These are phyloP conservation scores for Oryza punctata DNA, from an alignment of 176 grass and related monocot genomes.

Conservation along the genomic window DNA sequence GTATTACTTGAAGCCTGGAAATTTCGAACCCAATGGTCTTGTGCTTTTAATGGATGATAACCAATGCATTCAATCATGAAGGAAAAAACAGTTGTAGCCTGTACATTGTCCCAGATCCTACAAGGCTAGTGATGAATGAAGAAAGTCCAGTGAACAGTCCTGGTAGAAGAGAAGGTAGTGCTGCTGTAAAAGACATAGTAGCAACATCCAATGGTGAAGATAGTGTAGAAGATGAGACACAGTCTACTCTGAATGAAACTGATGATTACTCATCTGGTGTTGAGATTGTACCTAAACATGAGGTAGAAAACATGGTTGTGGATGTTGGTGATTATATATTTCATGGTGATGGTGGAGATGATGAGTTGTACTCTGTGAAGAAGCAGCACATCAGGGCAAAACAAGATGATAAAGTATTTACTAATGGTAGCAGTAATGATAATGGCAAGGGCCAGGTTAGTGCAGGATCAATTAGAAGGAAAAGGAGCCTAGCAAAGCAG, in stretches of 20 bases:
- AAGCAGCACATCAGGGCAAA: not conserved
- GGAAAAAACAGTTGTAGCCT: not conserved
- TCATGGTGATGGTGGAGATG: conserved; percentile 20
- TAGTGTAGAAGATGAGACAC: not conserved
- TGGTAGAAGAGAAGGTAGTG: not conserved
- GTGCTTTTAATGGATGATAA: not conserved
- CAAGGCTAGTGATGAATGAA: not conserved
- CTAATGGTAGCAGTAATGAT: not conserved
- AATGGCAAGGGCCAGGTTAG: not conserved
- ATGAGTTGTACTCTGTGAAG: not conserved
- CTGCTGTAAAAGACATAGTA: too few species aligned
- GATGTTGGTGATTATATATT: not conserved
- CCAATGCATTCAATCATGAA: not conserved
- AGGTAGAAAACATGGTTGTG: not conserved
- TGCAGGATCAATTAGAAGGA: not conserved
- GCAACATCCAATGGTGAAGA: too few species aligned
- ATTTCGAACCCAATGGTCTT: not conserved
- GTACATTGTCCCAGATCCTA: not conserved
- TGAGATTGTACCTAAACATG: not conserved
- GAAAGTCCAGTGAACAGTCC: not conserved
- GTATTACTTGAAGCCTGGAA: not conserved
- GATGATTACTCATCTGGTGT: not conserved
- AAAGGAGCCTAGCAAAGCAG: too few species aligned
- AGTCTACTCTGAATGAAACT: not conserved
- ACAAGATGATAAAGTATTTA: too few species aligned